Conservation (phyloP, 768 basidiomycete species). For the Leccinum subgranulosum region DNA sequence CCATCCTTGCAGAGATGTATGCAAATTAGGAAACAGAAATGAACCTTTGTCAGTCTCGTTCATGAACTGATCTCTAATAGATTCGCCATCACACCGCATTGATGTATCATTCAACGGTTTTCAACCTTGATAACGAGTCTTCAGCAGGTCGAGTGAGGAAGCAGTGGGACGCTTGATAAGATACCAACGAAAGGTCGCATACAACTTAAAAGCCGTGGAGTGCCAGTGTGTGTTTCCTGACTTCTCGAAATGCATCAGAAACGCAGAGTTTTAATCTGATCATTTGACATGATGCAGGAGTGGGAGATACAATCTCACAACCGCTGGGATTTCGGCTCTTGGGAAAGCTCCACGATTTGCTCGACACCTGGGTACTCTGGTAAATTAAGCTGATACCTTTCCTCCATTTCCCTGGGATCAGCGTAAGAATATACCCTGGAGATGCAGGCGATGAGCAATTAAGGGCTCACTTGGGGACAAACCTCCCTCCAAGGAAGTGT, state of each 20-base stretch:
- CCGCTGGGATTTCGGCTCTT: neutral
- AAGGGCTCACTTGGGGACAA: constrained; percentile 74
- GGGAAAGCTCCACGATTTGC: constrained; percentile 79
- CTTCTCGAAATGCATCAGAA: neutral
- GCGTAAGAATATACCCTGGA: constrained; percentile 1
- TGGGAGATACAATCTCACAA: constrained; percentile 2
- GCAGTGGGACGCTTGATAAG: neutral
- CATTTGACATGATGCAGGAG: neutral
- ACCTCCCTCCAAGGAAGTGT: constrained; percentile 94
- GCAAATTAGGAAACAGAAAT: neutral
- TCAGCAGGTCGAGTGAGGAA: too few species aligned
- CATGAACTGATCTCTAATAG: neutral
- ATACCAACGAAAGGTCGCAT: neutral
- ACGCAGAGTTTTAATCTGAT: neutral
- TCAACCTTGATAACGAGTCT: too few species aligned
- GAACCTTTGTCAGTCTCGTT: neutral
- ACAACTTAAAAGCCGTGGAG: neutral
- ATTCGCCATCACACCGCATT: neutral
- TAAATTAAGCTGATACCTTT: constrained; percentile 75
- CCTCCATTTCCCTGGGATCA: constrained; percentile 56
- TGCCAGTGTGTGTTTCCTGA: neutral
- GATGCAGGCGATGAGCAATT: neutral
- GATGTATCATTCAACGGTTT: neutral
- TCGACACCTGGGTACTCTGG: constrained; percentile 75
- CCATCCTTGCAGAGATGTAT: neutral